Evolutionary conservation across 2,329 filamentous ascomycete genomes (phyloP).

Genomic region (Pseudomassariella vexata): DNA sequence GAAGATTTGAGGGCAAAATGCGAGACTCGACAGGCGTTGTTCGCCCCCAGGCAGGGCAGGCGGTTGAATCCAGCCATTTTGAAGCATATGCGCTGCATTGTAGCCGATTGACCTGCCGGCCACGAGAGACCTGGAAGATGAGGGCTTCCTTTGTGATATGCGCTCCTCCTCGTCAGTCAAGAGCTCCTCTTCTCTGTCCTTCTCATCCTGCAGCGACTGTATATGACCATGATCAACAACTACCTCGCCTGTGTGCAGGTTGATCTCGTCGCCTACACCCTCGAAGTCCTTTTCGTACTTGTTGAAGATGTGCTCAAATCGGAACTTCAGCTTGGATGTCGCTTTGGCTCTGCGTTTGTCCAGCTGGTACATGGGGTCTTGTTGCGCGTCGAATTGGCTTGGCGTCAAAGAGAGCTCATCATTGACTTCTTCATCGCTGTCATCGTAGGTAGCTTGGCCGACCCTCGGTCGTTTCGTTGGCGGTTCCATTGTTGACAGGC

Average conservation of each 20-base stretch:
- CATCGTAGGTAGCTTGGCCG: constrained; percentile 33
- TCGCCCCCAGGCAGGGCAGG: constrained; percentile 3
- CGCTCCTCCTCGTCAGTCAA: constrained; percentile 29
- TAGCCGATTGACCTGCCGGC: constrained; percentile 6
- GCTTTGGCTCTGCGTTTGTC: constrained; percentile 59
- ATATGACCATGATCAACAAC: constrained; percentile 91
- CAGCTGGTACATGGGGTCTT: constrained; percentile 51
- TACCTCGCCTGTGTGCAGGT: constrained; percentile 73
- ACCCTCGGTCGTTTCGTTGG: constrained; percentile 56
- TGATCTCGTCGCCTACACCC: constrained; percentile 82
- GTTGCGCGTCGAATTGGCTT: constrained; percentile 38
- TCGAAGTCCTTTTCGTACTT: constrained; percentile 84
- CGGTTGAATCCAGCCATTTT: constrained; percentile 8
- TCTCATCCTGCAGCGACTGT: constrained; percentile 36
- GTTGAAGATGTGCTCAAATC: constrained; percentile 81
- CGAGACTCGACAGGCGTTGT: constrained; percentile 13
- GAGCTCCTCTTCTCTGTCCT: constrained; percentile 29
- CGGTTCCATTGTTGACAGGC: constrained; percentile 44
- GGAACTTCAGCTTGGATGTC: constrained; percentile 69
- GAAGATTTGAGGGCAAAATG: constrained; percentile 13
- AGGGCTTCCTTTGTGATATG: constrained; percentile 22
- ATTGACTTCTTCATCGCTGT: constrained; percentile 33
- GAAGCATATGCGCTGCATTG: constrained; percentile 1
- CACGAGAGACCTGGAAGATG: constrained; percentile 10
- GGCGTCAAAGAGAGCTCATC: constrained; percentile 44